Evolutionary conservation across 345 rosid genomes (phyloP), one percentile per base, ranked within the genome.

Genomic region (Nephelium lappaceum): DNA sequence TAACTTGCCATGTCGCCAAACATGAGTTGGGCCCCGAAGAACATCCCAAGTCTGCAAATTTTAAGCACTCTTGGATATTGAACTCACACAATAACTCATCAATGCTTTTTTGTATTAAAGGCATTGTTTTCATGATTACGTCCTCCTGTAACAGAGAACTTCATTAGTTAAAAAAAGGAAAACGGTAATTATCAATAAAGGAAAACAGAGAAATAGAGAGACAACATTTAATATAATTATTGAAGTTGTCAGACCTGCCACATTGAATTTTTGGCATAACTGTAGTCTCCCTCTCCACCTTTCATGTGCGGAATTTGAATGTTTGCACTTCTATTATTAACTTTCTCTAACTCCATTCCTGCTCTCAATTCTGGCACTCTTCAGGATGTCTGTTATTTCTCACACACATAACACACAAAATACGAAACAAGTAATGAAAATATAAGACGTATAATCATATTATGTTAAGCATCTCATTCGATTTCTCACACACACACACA

Each of bases 191-290:
- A 45, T 45, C 51, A 45, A 8, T 45, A 11, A 61, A n/a, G 3
- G 31, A 61, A 8, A 61, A 61, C 5, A 61, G 27, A 61, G 14
- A 24, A 24, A 60, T 19, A 19, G 12, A 60, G 3, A 60, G n/a
- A 53, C 14, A 53, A 11, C 12, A 55, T 63, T 47, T 23, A 55
- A 12, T 19, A 1, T 31, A 31, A 49, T 15, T 18, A 58, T 8
- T 31, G 31, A 74, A 15, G 19, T 42, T 42, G 1, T 42, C 45
- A 51, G 41, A 67, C 79, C 57, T 76, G 79, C 36, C 66, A 10
- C 10, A 67, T n/a, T 3, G 73, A 77, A 23, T 57, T 67, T 23
- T 77, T 39, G 53, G 79, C 79, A 25, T 77, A 77, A 45, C 79
- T 77, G 60, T 16, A 0, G 15, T 23, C 45, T 38, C 67, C 79